Evolutionary conservation across 129 eudicot genomes (phyloP).

Genomic region (Lonicera japonica): DNA sequence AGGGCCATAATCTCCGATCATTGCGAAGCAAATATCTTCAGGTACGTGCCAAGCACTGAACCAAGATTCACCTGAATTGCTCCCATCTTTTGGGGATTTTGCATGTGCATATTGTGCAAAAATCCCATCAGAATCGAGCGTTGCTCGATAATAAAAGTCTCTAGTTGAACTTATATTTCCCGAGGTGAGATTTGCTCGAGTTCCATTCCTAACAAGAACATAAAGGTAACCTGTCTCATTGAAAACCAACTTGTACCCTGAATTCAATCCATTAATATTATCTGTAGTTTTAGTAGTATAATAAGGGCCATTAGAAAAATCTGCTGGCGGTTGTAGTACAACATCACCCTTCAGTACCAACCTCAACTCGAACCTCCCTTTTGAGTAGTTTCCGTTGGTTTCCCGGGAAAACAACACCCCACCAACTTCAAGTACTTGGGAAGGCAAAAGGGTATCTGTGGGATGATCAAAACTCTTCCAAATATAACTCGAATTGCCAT

Average conservation of each 20-base stretch:
- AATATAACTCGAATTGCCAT: neutral
- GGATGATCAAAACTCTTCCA: slow-evolving; percentile 47
- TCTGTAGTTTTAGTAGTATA: slow-evolving; percentile 18
- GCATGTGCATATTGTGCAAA: slow-evolving; percentile 26
- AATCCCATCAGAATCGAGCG: slow-evolving; percentile 33
- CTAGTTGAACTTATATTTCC: neutral
- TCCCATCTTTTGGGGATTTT: slow-evolving; percentile 11
- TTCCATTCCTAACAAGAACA: slow-evolving; percentile 18
- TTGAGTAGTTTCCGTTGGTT: slow-evolving; percentile 17
- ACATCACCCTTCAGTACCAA: slow-evolving; percentile 24
- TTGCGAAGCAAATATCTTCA: slow-evolving; percentile 16
- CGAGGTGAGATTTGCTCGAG: slow-evolving; percentile 1
- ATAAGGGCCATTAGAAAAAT: slow-evolving; percentile 14
- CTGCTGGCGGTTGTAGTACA: slow-evolving; percentile 22
- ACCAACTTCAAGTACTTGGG: slow-evolving; percentile 21
- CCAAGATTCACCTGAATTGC: slow-evolving; percentile 18
- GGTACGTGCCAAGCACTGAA: slow-evolving; percentile 18
- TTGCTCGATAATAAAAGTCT: slow-evolving; percentile 19
- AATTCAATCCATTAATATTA: neutral
- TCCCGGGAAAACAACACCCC: slow-evolving; percentile 13
- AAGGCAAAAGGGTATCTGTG: slow-evolving; percentile 37
- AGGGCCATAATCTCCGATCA: slow-evolving; percentile 11
- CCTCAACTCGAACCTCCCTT: slow-evolving; percentile 29
- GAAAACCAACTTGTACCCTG: slow-evolving; percentile 19
- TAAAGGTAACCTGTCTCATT: slow-evolving; percentile 23